A percentile compares a stretch with the other conserved stretches of the same genome.
These are phyloP conservation scores for Cladorrhinum sp. DNA, from an alignment of 2,329 filamentous ascomycete genomes.

Conservation along the genomic window DNA sequence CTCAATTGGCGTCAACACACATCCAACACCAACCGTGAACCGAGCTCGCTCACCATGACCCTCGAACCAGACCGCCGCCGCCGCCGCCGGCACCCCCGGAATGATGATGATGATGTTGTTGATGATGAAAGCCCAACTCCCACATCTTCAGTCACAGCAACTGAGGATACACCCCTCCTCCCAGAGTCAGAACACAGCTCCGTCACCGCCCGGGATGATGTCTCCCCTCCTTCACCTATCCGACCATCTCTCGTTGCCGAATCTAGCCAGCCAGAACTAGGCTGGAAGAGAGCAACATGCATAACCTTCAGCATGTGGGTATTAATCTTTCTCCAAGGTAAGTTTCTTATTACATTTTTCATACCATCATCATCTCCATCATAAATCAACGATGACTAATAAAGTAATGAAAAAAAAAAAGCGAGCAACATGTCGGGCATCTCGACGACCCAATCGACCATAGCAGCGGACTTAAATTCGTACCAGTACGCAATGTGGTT, in stretches of 20 bases:
- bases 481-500: slow-evolving; percentile 77
- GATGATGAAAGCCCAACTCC: slow-evolving; percentile 16
- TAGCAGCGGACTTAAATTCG: slow-evolving; percentile 71
- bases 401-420: too few relatives aligned
- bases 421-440: slow-evolving; percentile 75
- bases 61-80: slow-evolving; percentile 4
- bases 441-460: slow-evolving; percentile 74
- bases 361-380: neutral
- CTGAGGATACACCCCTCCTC: slow-evolving; percentile 32
- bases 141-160: slow-evolving; percentile 24
- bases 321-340: slow-evolving; percentile 60
- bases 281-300: slow-evolving; percentile 37
- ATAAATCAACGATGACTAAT: neutral
- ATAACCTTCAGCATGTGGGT: slow-evolving; percentile 54
- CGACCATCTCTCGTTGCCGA: slow-evolving; percentile 2
- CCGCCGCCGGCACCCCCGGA: too few relatives aligned
- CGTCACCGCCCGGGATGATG: slow-evolving; percentile 24
- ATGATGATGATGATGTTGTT: too few relatives aligned
- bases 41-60: neutral
- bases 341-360: slow-evolving; percentile 7
- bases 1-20: neutral
- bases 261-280: slow-evolving; percentile 27
- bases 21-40: neutral
- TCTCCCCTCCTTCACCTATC: slow-evolving; percentile 13
- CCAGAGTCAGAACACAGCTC: slow-evolving; percentile 27